Evolutionary conservation across 2,329 filamentous ascomycete genomes (phyloP).

Genomic region (Monosporascus sp.): DNA sequence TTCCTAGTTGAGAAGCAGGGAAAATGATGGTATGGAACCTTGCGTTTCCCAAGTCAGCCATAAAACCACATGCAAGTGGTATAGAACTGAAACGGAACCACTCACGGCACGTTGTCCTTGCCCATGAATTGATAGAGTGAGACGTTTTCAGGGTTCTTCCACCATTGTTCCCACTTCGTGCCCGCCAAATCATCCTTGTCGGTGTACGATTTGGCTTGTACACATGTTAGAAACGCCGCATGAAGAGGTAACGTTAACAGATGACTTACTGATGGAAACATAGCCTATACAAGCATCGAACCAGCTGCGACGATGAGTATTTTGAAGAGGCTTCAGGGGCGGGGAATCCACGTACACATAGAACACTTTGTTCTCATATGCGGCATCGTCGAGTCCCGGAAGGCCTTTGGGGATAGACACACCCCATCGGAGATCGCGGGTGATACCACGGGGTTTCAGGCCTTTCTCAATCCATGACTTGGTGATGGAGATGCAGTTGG

Average conservation of each 20-base stretch:
- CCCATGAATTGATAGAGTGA: slow-evolving; percentile 93
- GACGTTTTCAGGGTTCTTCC: slow-evolving; percentile 83
- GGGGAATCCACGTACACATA: slow-evolving; percentile 54
- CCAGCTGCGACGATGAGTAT: slow-evolving; percentile 25
- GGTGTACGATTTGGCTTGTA: slow-evolving; percentile 68
- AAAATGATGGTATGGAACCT: slow-evolving; percentile 85
- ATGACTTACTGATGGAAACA: slow-evolving; percentile 60
- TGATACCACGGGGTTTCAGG: slow-evolving; percentile 81
- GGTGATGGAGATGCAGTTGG: slow-evolving; percentile 69
- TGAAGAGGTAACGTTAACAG: too few species aligned
- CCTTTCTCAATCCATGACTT: slow-evolving; percentile 74
- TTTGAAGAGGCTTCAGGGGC: background rate
- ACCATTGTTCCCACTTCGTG: slow-evolving; percentile 83
- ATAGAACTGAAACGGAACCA: background rate
- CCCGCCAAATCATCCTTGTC: slow-evolving; percentile 25
- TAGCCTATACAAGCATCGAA: slow-evolving; percentile 93
- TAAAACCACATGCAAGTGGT: too few species aligned
- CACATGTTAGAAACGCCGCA: too few species aligned
- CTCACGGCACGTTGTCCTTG: slow-evolving; percentile 66
- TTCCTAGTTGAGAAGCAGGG: slow-evolving; percentile 80
- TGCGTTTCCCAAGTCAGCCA: background rate
- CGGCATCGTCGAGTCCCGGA: slow-evolving; percentile 25
- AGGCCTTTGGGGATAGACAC: slow-evolving; percentile 38
- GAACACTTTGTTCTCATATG: slow-evolving; percentile 64
- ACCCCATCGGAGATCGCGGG: slow-evolving; percentile 89